Base-by-base conservation (phyloP, 192 early-diverging fungal species). In the Entomortierella beljakovae region DNA sequence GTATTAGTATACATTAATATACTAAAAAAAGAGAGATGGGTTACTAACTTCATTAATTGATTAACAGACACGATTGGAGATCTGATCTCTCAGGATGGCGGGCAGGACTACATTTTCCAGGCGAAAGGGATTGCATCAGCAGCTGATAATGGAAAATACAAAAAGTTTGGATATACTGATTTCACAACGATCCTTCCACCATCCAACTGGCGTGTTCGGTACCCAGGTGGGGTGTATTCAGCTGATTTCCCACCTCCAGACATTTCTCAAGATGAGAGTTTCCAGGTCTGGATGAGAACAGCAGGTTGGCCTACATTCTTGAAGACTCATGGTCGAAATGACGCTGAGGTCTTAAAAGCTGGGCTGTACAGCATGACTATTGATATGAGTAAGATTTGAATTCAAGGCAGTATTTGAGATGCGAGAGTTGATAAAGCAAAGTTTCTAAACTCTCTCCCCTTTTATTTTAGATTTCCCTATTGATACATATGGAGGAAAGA, bases 201-300 rank as follows among this genome's bases (percentile, higher is more conserved):
- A 48, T 93, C 92, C 26, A 88, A 92, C 70, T 99, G 97, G 97
- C 65, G 68, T 7, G 61, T 23, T 10, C 83, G 86, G 9, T 97
- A 88, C 64, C 90, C 91, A 6, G 62, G 76, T 48, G 86, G 84
- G 7, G 69, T 80, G 26, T 84, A 87, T 51, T 64, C 66, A 22
- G 62, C 66, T 11, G 75, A 77, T 48, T 90, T 91, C 79, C 84
- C 89, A 38, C 92, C 87, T 28, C 92, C 94, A 0, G 84, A 96
- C 61, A 81, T 96, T 38, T 58, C 81, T 1, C 67, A 53, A 15
- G 84, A 91, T 83, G 91, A 97, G 85, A 88, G 90, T 28, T 91
- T 99, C 68, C 91, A 95, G 81, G 96, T 99, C 28, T 99, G 97
- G 97, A 96, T 97, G 94, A 88, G 95, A 32, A 94, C 94, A 1